Base-by-base conservation (phyloP, 2,329 filamentous ascomycete genomes). In the Monilinia aucupariae region DNA sequence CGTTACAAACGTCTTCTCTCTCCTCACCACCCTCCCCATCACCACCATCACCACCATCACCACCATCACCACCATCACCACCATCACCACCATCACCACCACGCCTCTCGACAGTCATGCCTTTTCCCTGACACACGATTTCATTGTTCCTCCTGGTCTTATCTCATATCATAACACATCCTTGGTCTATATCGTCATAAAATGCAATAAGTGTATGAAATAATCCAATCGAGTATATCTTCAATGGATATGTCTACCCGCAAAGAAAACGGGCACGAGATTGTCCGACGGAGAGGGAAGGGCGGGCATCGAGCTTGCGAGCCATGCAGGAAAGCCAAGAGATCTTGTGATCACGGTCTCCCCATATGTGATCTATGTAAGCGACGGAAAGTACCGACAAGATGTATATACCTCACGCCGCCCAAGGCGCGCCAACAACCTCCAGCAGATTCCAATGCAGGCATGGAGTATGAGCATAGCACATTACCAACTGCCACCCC, bases 271-370 rank as follows among this genome's bases (percentile, higher is more conserved):
- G 30, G 32, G 25, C 15, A 41, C 49, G 48, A 25, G 51, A 27
- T 51, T 43, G 58, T 60, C 47, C 66, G 67, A 15, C 63, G 69
- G 41, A 66, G 71, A 32, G 65, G 71, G 32, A 73, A 72, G 63
- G 71, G 71, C 20, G 71, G 71, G 51, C 66, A 69, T 41, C 69
- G 68, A 52, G 68, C 68, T 12, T 64, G 56, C 51, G 53, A 61
- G 47, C 65, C 70, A 27, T 71, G 71, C 63, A 65, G 71, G 15
- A 70, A 70, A 51, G 70, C 71, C 10, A 73, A 73, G 55, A 68
- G 71, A 32, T 65, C 67, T 45, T 73, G 70, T 60, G 70, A 73
- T 53, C 70, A 72, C 45, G 59, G 64, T 1, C 55, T 71, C 7
- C 71, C 71, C 10, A 51, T 67, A 13, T 73, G 71, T 56, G 64